A percentile compares a stretch with the other conserved stretches of the same genome.
These are phyloP conservation scores for Purshia tridentata DNA, from an alignment of 306 rosid genomes.

Conservation along the genomic window DNA sequence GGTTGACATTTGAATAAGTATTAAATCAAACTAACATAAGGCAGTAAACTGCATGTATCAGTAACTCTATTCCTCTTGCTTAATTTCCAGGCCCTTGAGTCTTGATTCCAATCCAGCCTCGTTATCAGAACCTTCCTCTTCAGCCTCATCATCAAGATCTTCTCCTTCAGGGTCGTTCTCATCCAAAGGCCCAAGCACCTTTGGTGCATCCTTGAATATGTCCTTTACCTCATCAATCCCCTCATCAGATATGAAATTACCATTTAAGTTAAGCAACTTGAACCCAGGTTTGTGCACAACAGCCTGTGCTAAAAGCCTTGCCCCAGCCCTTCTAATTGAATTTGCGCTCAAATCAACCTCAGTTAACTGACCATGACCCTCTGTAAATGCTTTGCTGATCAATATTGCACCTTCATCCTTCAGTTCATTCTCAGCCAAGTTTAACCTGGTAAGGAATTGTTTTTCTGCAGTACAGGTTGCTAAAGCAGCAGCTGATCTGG, in stretches of 20 bases:
- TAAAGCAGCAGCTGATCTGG: slow-evolving; percentile 55
- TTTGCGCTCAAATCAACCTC: slow-evolving; percentile 79
- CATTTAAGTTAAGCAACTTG: slow-evolving; percentile 63
- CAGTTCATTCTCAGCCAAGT: slow-evolving; percentile 78
- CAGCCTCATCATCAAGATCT: slow-evolving; percentile 56
- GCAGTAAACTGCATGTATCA: slow-evolving; percentile 18
- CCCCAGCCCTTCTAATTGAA: slow-evolving; percentile 69
- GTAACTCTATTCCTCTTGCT: slow-evolving; percentile 41
- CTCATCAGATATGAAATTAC: slow-evolving; percentile 74
- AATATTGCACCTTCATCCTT: slow-evolving; percentile 80
- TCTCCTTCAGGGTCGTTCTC: slow-evolving; percentile 88
- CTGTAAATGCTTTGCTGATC: slow-evolving; percentile 64
- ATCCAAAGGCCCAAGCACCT: slow-evolving; percentile 72
- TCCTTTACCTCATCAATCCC: slow-evolving; percentile 65
- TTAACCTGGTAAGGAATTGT: slow-evolving; percentile 59
- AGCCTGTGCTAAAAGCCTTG: slow-evolving; percentile 70
- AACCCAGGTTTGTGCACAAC: slow-evolving; percentile 68
- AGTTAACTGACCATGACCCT: slow-evolving; percentile 55
- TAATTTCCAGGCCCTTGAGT: slow-evolving; percentile 64
- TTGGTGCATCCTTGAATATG: slow-evolving; percentile 55
- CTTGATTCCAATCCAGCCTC: slow-evolving; percentile 64
- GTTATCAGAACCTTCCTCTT: slow-evolving; percentile 48
- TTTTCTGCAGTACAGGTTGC: slow-evolving; percentile 66
- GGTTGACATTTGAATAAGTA: neutral
- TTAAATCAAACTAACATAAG: slow-evolving; percentile 25